phyloP scores from a whole-genome alignment of 2,329 filamentous ascomycete species.

The Biscogniauxia mediterranea region DNA sequence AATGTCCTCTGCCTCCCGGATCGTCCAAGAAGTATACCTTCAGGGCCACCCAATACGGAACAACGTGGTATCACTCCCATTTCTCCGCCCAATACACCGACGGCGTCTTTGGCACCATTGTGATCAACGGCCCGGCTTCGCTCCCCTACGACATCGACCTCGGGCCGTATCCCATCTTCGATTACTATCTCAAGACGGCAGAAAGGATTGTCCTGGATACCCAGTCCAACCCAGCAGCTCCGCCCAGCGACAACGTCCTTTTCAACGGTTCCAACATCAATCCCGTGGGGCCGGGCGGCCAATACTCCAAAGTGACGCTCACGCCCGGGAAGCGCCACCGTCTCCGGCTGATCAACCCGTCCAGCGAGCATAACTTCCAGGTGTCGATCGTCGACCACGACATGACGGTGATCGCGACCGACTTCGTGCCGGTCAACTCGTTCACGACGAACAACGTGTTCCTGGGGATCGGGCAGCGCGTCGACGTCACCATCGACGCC shows the following conservation, averaged over 20 bases:
- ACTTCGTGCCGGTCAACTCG: constrained; percentile 53
- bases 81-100: constrained; percentile 44
- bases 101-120: constrained; percentile 45
- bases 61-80: constrained; percentile 43
- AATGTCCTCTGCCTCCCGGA: constrained; percentile 32
- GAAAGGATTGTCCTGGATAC: constrained; percentile 23
- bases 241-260: constrained; percentile 36
- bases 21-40: constrained; percentile 23
- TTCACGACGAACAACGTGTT: constrained; percentile 47
- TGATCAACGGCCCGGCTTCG: constrained; percentile 43
- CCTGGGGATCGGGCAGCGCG: constrained; percentile 47
- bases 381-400: constrained; percentile 52
- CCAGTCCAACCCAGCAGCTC: constrained; percentile 21
- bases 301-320: constrained; percentile 34
- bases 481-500: constrained; percentile 46
- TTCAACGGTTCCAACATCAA: constrained; percentile 43
- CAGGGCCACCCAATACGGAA: constrained; percentile 25
- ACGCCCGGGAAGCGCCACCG: constrained; percentile 44
- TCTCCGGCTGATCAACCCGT: constrained; percentile 50
- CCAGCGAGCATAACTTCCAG: constrained; percentile 46
- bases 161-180: constrained; percentile 48
- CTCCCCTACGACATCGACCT: constrained; percentile 50
- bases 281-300: constrained; percentile 27
- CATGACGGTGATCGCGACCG: constrained; percentile 51
- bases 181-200: constrained; percentile 48